These are phyloP conservation scores for Drechslera avenae DNA, from an alignment of 2,329 filamentous ascomycete species.

Conservation along the genomic window DNA sequence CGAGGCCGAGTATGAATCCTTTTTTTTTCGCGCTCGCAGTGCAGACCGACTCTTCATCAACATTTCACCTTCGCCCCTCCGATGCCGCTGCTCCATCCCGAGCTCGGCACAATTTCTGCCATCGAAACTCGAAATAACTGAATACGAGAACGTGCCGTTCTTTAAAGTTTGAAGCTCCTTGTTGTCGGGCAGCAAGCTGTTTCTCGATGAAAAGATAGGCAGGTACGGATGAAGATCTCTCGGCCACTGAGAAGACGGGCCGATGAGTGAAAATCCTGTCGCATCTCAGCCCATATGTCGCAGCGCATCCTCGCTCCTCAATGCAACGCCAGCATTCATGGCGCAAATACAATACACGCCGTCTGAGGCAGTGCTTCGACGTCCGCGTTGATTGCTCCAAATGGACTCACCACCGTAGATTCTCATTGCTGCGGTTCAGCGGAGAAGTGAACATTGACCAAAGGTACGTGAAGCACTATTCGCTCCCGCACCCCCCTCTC, in stretches of 20 bases:
- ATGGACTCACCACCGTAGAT: not conserved
- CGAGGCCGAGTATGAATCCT: conserved; percentile 8
- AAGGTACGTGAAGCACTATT: conserved; percentile 32
- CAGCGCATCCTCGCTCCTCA: conserved; percentile 1
- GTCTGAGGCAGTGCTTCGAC: conserved; percentile 1
- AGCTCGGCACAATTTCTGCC: not conserved
- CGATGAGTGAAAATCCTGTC: conserved; percentile 9
- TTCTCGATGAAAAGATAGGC: conserved; percentile 19
- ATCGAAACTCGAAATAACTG: not conserved
- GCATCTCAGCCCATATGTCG: conserved; percentile 1
- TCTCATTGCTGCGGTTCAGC: not conserved
- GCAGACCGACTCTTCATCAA: conserved; percentile 9
- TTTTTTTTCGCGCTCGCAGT: conserved; percentile 10
- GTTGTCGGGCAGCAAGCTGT: conserved; percentile 33
- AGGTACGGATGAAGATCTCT: conserved; percentile 22
- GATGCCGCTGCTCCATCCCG: conserved; percentile 4
- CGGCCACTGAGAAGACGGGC: conserved; percentile 5
- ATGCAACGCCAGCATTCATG: conserved; percentile 4
- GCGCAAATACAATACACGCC: conserved; percentile 4
- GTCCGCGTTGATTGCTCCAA: conserved; percentile 1
- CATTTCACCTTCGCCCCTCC: not conserved
- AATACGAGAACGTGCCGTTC: conserved; percentile 7
- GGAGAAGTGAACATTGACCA: not conserved
- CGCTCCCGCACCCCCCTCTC: conserved; percentile 16
- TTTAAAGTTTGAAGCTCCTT: conserved; percentile 29